These are phyloP conservation scores for Aspergillus cejpii DNA, from an alignment of 2,329 filamentous ascomycete genomes.

Conservation along the genomic window DNA sequence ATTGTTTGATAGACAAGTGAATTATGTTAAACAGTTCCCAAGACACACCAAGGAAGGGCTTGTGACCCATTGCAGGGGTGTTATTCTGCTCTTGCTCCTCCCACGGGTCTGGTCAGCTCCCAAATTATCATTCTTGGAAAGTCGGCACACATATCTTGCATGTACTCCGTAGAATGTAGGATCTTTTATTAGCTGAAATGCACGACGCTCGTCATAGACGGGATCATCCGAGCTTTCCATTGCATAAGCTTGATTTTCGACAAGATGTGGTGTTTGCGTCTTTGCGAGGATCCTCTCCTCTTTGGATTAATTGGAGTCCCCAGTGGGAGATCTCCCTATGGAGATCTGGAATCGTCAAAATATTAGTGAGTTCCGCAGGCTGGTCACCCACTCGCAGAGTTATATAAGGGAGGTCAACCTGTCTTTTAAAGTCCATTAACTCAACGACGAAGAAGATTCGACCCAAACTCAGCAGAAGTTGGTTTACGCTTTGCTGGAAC, in stretches of 20 bases:
- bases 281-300: conserved; percentile 11
- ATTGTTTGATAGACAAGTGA: neutral
- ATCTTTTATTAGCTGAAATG: conserved; percentile 9
- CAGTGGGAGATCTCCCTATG: conserved; percentile 20
- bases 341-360: conserved; percentile 1
- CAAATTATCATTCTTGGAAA: conserved; percentile 1
- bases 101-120: neutral
- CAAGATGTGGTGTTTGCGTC: conserved; percentile 20
- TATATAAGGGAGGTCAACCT: conserved; percentile 16
- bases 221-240: conserved; percentile 19
- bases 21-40: conserved; percentile 11
- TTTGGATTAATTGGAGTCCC: conserved; percentile 17
- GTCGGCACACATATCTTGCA: conserved; percentile 12
- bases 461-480: neutral
- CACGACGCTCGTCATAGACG: conserved; percentile 22
- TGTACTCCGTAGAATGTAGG: conserved; percentile 6
- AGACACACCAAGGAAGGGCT: conserved; percentile 3
- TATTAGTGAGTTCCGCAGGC: conserved; percentile 3
- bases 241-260: conserved; percentile 8
- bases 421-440: conserved; percentile 10
- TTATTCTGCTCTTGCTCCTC: conserved; percentile 1
- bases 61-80: conserved; percentile 2
- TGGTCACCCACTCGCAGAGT: conserved; percentile 1
- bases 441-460: conserved; percentile 8
- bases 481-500: neutral